Evolutionary conservation across 352 stramenopile species (phyloP), one percentile per base, ranked within the genome.

Genomic region (Pythium pyrilobum): DNA sequence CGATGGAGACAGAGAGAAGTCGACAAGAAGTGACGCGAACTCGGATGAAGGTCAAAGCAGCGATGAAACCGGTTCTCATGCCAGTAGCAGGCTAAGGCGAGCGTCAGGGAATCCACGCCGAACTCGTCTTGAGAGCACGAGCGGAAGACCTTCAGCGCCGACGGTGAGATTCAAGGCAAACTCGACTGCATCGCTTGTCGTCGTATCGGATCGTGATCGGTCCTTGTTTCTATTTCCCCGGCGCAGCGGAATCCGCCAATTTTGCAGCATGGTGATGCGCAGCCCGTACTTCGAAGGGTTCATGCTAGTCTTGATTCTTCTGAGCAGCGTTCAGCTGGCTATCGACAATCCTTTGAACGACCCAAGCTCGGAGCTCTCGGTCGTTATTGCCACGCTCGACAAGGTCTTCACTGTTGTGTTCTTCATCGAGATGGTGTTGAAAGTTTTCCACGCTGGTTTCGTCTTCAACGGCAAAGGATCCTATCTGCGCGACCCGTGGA

Each of bases 401-500:
- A 66, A 65, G 3, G 59, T 80, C 0, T 69, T 92, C 25, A 86
- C 67, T 0, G 21, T 42, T 2, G 42, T 92, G 5, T 96, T 96
- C 45, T 46, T 69, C 3, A 10, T 81, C 5, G 85, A 96, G 47
- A 87, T 92, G 67, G 13, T 77, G 10, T 48, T 96, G 3, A 96
- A 95, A 61, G 67, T 92, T 8, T 33, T 93, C 38, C 74, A 82
- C 16, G 34, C 70, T 8, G 84, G 84, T 0, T 79, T 96, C 23
- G 5, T 81, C 5, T 41, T 84, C 28, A 82, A 78, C 27, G 69
- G 81, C 24, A 48, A 56, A 20, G 27, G 49, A 8, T 71, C 83
- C 18, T 96, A 96, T 55, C 38, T 96, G 16, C 63, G 73, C 15
- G 62, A 82, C 43, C 54, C 64, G 9, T 96, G 86, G 86, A 94